Evolutionary conservation across 805 yeast genomes (phyloP), one percentile per base, ranked within the genome.

Genomic region (Cyberlindnera euphorbiiphila): DNA sequence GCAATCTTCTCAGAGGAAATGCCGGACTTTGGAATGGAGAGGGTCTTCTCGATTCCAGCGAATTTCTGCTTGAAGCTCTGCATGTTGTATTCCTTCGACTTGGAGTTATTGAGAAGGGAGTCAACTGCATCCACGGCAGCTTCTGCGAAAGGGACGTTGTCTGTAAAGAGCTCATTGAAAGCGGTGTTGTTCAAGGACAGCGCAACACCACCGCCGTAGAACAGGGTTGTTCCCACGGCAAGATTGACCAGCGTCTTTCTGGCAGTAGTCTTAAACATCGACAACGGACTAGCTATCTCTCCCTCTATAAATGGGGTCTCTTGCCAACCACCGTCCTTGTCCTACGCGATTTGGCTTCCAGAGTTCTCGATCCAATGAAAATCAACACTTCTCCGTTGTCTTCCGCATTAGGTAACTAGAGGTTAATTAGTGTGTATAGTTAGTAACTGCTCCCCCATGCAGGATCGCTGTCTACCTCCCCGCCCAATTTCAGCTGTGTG

Each of bases 111-210:
- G 15, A 50, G 42, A 21, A 56, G 50, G 9, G 60, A 62, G 46
- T 80, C 85, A 36, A 72, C 63, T 8, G 56, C 50, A 36, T 75
- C 74, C 21, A 81, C 69, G 21, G 73, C 60, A 16, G 61, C 59
- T 49, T 78, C 83, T 25, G 78, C 85, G 34, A 71, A 67, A 14
- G 93, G 93, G 30, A 81, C 73, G 41, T 72, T 72, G 46, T 78
- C 79, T 16, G 78, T 67, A 58, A 78, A 81, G 31, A 66, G 46
- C 47, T 81, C 85, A 47, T 76, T 79, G 55, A 80, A 70, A 13
- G 73, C 65, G 47, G 79, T 83, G 52, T 69, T 69, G 44, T 72
- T 62, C 21, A 76, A 62, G 11, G 87, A 67, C 39, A 71, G 61
- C 36, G 71, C 74, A n/a, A 78, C 71, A 36, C 85, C 86, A 24